These are phyloP conservation scores for Lactarius vividus DNA, from an alignment of 768 basidiomycete species.

Conservation along the genomic window DNA sequence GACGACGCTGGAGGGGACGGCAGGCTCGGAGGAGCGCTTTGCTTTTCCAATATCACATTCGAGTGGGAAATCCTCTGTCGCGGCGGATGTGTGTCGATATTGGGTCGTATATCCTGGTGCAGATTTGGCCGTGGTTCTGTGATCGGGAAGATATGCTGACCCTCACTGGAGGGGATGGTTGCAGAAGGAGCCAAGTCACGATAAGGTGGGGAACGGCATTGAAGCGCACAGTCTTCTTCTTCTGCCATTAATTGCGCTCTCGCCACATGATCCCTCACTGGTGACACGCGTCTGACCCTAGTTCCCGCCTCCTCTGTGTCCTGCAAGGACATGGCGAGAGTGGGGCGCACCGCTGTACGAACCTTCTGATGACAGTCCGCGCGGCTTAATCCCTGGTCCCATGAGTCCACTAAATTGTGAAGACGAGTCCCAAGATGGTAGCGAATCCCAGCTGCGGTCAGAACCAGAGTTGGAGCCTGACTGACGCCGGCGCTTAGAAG, in stretches of 20 bases:
- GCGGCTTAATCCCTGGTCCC: conserved; percentile 23
- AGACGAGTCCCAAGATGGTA: conserved; percentile 15
- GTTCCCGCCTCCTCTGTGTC: conserved; percentile 4
- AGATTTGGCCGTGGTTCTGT: background rate
- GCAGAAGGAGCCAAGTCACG: conserved; percentile 7
- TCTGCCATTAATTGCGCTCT: conserved; percentile 12
- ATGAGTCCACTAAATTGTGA: conserved; percentile 10
- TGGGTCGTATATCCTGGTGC: background rate
- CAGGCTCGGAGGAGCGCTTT: background rate
- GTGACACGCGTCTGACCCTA: conserved; percentile 7
- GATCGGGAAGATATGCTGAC: background rate
- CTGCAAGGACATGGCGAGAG: conserved; percentile 1
- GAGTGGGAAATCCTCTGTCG: background rate
- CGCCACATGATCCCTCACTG: conserved; percentile 2
- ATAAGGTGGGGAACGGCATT: background rate
- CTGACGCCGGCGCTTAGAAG: conserved; percentile 21
- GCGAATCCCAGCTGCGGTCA: conserved; percentile 20
- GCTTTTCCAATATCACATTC: conserved; percentile 1
- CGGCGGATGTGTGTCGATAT: background rate
- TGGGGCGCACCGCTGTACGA: conserved; percentile 14
- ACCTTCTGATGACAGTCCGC: conserved; percentile 15
- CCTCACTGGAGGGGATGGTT: background rate
- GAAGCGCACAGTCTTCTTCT: conserved; percentile 4
- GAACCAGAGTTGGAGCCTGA: conserved; percentile 10
- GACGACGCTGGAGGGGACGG: background rate